Conservation (phyloP, 1,284 basidiomycete genomes). For the Peniophora sp. region DNA sequence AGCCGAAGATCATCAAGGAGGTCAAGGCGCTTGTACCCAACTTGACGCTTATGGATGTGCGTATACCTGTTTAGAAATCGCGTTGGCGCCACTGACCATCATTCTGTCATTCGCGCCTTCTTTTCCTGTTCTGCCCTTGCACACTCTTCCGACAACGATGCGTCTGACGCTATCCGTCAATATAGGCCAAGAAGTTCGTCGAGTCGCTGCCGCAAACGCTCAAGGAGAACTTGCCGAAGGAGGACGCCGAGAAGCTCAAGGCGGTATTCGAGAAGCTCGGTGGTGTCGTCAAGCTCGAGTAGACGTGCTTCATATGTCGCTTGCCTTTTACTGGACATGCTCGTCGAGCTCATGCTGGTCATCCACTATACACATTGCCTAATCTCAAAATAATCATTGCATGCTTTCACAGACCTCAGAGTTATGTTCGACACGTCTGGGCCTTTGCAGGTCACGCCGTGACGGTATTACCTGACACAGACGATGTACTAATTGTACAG, state of each 20-base stretch:
- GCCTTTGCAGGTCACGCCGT: too few relatives aligned
- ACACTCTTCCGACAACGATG: background rate
- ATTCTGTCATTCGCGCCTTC: conserved; percentile 9
- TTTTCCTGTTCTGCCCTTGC: background rate
- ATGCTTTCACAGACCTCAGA: background rate
- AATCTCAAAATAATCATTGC: background rate
- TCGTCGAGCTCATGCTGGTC: background rate
- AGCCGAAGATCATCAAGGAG: conserved; percentile 98
- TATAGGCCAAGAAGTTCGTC: conserved; percentile 97
- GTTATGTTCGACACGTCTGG: too few relatives aligned
- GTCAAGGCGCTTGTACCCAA: conserved; percentile 94
- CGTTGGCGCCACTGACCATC: conserved; percentile 6
- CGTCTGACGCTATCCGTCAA: background rate
- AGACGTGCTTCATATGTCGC: conserved; percentile 12
- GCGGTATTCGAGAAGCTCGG: conserved; percentile 86
- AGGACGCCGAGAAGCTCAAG: conserved; percentile 96
- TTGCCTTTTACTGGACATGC: conserved; percentile 7
- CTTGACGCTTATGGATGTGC: conserved; percentile 91
- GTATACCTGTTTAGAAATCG: conserved; percentile 23
- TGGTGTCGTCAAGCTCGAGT: conserved; percentile 81
- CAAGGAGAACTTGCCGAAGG: conserved; percentile 95
- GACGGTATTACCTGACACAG: too few relatives aligned
- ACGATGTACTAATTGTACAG: too few relatives aligned
- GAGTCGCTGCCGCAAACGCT: conserved; percentile 91
- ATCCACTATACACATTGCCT: conserved; percentile 1